Percentiles rank a stretch among this genome's conserved stretches.
phyloP scores from a whole-genome alignment of 257 asterid genomes.

The Linaria vulgaris region DNA sequence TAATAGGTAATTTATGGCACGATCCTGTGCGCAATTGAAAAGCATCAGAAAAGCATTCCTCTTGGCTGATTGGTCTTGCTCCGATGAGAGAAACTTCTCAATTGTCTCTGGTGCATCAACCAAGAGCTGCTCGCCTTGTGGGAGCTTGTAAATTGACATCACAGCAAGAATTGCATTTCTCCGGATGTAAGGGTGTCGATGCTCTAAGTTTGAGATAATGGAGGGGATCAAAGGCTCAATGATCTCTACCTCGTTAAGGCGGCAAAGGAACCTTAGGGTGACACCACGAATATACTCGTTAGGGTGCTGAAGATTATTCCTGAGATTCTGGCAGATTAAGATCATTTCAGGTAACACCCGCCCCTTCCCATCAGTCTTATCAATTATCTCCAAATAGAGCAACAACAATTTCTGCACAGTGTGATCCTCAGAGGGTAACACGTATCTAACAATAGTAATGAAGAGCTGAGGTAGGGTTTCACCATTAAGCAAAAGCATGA shows the following conservation, averaged over 20 bases:
- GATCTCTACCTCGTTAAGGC: constrained; percentile 80
- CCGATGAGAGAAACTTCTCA: constrained; percentile 73
- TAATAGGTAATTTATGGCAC: constrained; percentile 75
- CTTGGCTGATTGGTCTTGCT: constrained; percentile 87
- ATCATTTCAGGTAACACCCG: constrained; percentile 86
- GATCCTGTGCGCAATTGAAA: constrained; percentile 86
- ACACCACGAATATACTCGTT: constrained; percentile 92
- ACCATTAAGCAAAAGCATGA: constrained; percentile 89
- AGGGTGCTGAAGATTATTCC: constrained; percentile 89
- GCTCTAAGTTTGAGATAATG: constrained; percentile 78
- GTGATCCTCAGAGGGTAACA: constrained; percentile 86
- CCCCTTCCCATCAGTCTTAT: constrained; percentile 85
- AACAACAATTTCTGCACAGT: constrained; percentile 75
- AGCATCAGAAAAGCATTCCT: constrained; percentile 96
- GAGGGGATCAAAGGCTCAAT: constrained; percentile 90
- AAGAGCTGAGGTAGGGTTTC: constrained; percentile 88
- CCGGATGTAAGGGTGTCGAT: constrained; percentile 77
- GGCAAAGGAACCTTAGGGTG: constrained; percentile 89
- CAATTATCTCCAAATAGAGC: constrained; percentile 78
- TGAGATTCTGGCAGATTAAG: constrained; percentile 82
- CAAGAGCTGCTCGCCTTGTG: constrained; percentile 86
- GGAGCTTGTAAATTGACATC: constrained; percentile 84
- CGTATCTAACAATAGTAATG: constrained; percentile 83
- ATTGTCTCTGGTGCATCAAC: constrained; percentile 97
- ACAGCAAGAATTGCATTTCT: constrained; percentile 86